phyloP scores from a whole-genome alignment of 176 grass and related monocot genomes.

The Thinopyrum elongatum region DNA sequence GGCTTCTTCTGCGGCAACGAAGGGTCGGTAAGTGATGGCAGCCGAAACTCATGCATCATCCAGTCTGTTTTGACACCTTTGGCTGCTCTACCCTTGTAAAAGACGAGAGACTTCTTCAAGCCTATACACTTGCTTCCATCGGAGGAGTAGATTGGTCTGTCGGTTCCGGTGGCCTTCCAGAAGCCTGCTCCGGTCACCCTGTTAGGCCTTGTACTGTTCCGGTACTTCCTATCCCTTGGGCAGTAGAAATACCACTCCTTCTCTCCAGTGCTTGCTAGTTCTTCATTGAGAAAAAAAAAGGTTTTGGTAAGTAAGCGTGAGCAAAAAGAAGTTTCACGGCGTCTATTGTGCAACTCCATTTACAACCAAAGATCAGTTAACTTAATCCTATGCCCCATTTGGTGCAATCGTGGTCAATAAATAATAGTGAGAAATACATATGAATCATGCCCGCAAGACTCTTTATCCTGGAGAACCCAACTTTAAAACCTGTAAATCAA shows the following conservation, averaged over 20 bases:
- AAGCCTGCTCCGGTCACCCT: conserved; percentile 91
- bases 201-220: conserved; percentile 93
- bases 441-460: not conserved
- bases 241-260: conserved; percentile 99
- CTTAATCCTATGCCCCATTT: not conserved
- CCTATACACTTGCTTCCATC: conserved; percentile 93
- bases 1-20: conserved; percentile 62
- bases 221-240: conserved; percentile 93
- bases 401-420: not conserved
- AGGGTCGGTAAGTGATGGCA: conserved; percentile 67
- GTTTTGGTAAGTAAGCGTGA: not conserved
- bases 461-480: not conserved
- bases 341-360: not conserved
- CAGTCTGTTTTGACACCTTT: conserved; percentile 95
- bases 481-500: not conserved
- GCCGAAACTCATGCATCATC: conserved; percentile 99
- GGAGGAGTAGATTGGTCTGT: conserved; percentile 91
- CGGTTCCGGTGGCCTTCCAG: conserved; percentile 98
- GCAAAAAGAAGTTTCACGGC: not conserved
- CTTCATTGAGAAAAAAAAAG: conserved; percentile 31
- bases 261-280: conserved; percentile 88
- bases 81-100: conserved; percentile 96
- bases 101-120: conserved; percentile 97
- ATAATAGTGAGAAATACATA: not conserved
- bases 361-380: not conserved